phyloP scores from a whole-genome alignment of 1,284 basidiomycete genomes.

The Tylopilus orsonianus region DNA sequence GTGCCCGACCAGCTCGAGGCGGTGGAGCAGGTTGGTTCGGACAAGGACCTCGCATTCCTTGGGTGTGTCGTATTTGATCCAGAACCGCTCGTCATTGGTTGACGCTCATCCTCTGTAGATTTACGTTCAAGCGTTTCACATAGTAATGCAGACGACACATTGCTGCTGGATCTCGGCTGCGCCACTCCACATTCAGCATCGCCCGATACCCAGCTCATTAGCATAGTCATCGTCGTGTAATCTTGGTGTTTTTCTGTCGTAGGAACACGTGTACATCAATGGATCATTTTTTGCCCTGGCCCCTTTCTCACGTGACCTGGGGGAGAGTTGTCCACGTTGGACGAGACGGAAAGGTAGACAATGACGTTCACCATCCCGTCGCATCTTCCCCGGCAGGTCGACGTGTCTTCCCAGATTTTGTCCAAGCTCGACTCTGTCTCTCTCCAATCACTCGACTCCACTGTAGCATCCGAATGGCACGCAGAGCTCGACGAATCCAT shows the following conservation, averaged over 20 bases:
- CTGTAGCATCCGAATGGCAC: constrained; percentile 66
- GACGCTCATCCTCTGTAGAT: constrained; percentile 42
- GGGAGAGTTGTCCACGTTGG: constrained; percentile 2
- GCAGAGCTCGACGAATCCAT: constrained; percentile 69
- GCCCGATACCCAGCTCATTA: constrained; percentile 30
- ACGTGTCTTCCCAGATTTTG: constrained; percentile 67
- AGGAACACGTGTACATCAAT: constrained; percentile 21
- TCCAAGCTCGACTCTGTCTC: constrained; percentile 65
- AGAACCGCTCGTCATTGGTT: constrained; percentile 4
- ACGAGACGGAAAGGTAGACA: constrained; percentile 7
- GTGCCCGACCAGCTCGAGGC: constrained; percentile 73
- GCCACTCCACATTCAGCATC: constrained; percentile 1
- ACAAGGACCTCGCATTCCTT: constrained; percentile 91
- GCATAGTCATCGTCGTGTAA: constrained; percentile 30
- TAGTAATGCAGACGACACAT: constrained; percentile 23
- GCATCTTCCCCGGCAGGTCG: constrained; percentile 64
- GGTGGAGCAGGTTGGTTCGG: constrained; percentile 70
- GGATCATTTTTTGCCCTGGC: background rate
- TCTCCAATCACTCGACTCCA: constrained; percentile 53
- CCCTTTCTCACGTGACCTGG: background rate
- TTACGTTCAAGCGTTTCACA: constrained; percentile 81
- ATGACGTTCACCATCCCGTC: constrained; percentile 75
- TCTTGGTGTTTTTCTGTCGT: constrained; percentile 20
- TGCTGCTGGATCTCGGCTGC: background rate
- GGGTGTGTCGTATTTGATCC: constrained; percentile 52